Conservation (phyloP, 208 protist species). For the Phytomonas francai region DNA sequence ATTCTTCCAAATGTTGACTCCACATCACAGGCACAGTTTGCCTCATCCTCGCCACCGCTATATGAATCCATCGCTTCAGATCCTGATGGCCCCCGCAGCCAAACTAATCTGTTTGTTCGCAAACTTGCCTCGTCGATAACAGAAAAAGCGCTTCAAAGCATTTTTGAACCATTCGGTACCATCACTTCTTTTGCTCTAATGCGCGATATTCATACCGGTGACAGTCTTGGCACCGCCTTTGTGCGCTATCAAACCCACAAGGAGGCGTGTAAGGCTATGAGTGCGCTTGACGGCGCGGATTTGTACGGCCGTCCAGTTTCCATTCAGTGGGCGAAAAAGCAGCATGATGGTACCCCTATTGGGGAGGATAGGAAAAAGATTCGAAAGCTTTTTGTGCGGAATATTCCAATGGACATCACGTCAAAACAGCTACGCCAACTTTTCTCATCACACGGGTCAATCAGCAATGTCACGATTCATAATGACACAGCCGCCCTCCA, state of each 20-base stretch:
- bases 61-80: slow-evolving; percentile 42
- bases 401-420: slow-evolving; percentile 52
- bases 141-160: slow-evolving; percentile 25
- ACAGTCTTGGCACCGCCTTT: slow-evolving; percentile 35
- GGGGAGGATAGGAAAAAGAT: slow-evolving; percentile 40
- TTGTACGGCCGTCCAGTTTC: slow-evolving; percentile 13
- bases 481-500: slow-evolving; percentile 35
- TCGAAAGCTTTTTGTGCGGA: slow-evolving; percentile 72
- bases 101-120: slow-evolving; percentile 77
- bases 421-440: slow-evolving; percentile 19
- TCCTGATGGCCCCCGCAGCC: slow-evolving; percentile 49
- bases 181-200: slow-evolving; percentile 36
- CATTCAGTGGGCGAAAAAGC: slow-evolving; percentile 59
- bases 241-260: slow-evolving; percentile 31
- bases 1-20: no score
- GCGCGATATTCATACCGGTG: slow-evolving; percentile 39
- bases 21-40: no score
- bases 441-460: slow-evolving; percentile 30
- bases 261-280: slow-evolving; percentile 22
- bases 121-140: slow-evolving; percentile 52
- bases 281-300: slow-evolving; percentile 8
- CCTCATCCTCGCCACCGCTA: slow-evolving; percentile 20
- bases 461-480: slow-evolving; percentile 45
- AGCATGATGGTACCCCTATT: slow-evolving; percentile 54
- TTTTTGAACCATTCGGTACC: slow-evolving; percentile 27